Percentiles rank a stretch among this genome's conserved stretches.
phyloP scores from a whole-genome alignment of 2,329 filamentous ascomycete species.

The Madurella mycetomatis region DNA sequence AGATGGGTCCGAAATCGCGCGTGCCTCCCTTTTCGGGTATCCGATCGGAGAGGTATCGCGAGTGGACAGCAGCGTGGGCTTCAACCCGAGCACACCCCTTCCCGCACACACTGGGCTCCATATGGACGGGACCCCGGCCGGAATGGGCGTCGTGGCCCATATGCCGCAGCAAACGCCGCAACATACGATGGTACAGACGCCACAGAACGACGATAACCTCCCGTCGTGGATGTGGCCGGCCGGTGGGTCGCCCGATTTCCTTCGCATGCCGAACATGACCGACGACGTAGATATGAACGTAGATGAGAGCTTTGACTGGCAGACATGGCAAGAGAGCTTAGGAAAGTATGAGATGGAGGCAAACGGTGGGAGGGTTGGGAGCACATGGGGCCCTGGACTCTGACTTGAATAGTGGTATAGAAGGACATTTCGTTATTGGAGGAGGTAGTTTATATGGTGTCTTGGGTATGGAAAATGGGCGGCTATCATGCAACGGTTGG shows the following conservation, averaged over 20 bases:
- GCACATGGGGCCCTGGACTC: constrained; percentile 17
- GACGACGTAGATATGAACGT: constrained; percentile 34
- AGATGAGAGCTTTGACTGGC: constrained; percentile 37
- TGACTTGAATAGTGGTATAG: neutral
- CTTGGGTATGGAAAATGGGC: neutral
- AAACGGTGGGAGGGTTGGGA: constrained; percentile 23
- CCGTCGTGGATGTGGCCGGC: constrained; percentile 53
- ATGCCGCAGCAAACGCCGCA: constrained; percentile 6
- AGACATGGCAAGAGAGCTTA: constrained; percentile 35
- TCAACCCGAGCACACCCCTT: constrained; percentile 6
- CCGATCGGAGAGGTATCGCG: constrained; percentile 3
- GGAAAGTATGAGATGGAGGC: constrained; percentile 28
- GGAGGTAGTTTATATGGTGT: neutral
- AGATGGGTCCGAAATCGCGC: constrained; percentile 1
- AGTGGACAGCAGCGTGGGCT: constrained; percentile 8
- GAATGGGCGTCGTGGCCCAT: constrained; percentile 8
- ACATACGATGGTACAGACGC: constrained; percentile 10
- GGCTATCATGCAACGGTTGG: too few relatives aligned
- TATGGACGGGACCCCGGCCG: too few relatives aligned
- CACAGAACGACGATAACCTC: constrained; percentile 42
- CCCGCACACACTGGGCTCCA: neutral
- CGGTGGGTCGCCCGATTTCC: constrained; percentile 24
- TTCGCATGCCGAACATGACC: constrained; percentile 17
- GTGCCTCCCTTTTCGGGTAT: constrained; percentile 12
- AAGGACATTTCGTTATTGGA: neutral